These are phyloP conservation scores for Venturiaceae sp. DNA, from an alignment of 2,329 filamentous ascomycete species.

Conservation along the genomic window DNA sequence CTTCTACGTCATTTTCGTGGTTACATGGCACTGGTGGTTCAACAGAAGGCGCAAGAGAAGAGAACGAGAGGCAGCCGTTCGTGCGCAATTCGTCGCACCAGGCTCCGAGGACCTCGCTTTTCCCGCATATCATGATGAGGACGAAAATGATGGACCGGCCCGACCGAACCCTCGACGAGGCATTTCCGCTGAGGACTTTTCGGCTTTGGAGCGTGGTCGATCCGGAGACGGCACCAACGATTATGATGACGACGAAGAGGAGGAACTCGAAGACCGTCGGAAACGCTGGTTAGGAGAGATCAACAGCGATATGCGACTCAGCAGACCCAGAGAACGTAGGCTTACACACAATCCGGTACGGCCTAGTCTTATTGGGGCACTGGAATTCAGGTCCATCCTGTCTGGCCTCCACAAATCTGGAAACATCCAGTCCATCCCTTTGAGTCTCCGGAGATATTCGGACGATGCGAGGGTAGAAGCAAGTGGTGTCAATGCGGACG, in stretches of 20 bases:
- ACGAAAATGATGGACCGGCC: constrained; percentile 37
- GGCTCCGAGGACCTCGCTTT: constrained; percentile 49
- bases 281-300: constrained; percentile 67
- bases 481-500: constrained; percentile 18
- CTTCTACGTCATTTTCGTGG: constrained; percentile 82
- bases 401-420: constrained; percentile 77
- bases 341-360: constrained; percentile 76
- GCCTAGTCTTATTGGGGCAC: constrained; percentile 82
- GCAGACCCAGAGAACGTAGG: constrained; percentile 57
- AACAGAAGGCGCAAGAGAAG: constrained; percentile 51
- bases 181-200: constrained; percentile 53
- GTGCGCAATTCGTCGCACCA: constrained; percentile 61
- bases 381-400: constrained; percentile 87
- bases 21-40: constrained; percentile 84
- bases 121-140: constrained; percentile 42
- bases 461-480: constrained; percentile 42
- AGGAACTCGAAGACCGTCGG: constrained; percentile 54
- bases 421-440: constrained; percentile 61
- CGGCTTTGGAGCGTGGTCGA: constrained; percentile 46
- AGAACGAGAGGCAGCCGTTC: constrained; percentile 59
- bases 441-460: constrained; percentile 61
- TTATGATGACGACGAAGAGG: constrained; percentile 39
- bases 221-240: constrained; percentile 46
- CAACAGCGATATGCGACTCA: constrained; percentile 85
- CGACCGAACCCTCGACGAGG: constrained; percentile 32